Evolutionary conservation across 208 protist species (phyloP), one percentile per base, ranked within the genome.

Genomic region (Trypanosoma congolense): DNA sequence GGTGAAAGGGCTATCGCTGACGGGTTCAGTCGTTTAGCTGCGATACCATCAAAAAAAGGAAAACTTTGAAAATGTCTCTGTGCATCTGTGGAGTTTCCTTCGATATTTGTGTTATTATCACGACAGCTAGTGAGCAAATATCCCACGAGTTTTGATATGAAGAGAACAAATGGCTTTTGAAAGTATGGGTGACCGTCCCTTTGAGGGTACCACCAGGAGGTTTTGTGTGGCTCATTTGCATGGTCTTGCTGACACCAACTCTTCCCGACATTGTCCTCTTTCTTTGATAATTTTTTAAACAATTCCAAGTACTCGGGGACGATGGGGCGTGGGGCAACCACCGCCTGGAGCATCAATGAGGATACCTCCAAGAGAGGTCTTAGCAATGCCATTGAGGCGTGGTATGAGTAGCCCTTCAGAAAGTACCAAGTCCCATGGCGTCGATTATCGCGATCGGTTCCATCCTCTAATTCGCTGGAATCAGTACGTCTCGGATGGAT

Each of bases 171-270:
- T 14, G 66, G 56, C 10, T 35, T 41, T 36, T 48, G 42, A 38
- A 73, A 73, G 52, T 48, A 73, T 16, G 69, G 69, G 40, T 75
- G 69, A 0, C 69, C 69, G 29, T 75, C 63, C 19, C 53, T 18
- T 12, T 54, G 40, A 1, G 56, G 28, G 19, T 35, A 50, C 61
- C 68, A 74, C 29, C 35, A 55, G 14, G 18, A 43, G 22, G 4
- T 14, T 3, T 38, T 25, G 46, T 40, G 31, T 2, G 41, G 55
- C 24, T 3, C 43, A 12, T 16, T 10, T 6, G 40, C 16, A n/a
- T 40, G 21, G 29, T 61, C 40, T 19, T 22, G 21, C 4, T 60
- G 22, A 9, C 14, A 12, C 29, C 10, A 12, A n/a, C 42, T 22
- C 44, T 36, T 31, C 36, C 19, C 36, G 4, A 2, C 38, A 14